A percentile compares a stretch with the other conserved stretches of the same genome.
Evolutionary conservation across 1,284 basidiomycete species (phyloP).

Genomic region (Neolentinus lepideus): DNA sequence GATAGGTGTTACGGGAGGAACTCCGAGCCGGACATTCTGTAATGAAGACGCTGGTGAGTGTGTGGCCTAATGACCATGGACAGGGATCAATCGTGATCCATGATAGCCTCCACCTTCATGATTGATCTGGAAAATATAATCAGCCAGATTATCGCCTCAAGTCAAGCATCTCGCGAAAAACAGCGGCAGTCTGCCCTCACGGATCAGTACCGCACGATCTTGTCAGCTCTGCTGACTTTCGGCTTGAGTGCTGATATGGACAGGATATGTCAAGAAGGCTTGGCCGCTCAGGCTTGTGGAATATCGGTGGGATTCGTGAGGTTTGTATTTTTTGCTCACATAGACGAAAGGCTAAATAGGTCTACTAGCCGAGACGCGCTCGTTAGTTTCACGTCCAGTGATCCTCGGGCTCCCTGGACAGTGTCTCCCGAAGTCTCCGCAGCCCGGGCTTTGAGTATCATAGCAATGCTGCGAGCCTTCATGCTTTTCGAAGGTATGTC

Average conservation of each 20-base stretch:
- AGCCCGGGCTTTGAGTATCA: constrained; percentile 57
- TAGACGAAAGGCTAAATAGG: neutral
- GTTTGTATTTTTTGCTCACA: constrained; percentile 25
- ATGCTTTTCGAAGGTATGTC: constrained; percentile 61
- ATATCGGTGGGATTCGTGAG: constrained; percentile 41
- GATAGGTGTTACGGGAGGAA: neutral
- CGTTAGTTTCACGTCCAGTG: constrained; percentile 31
- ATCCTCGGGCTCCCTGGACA: constrained; percentile 49
- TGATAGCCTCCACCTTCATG: constrained; percentile 20
- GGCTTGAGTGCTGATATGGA: constrained; percentile 55
- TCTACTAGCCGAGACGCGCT: constrained; percentile 21
- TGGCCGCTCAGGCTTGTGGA: constrained; percentile 29
- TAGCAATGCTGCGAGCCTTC: constrained; percentile 63
- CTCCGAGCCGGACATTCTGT: neutral
- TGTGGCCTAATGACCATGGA: neutral
- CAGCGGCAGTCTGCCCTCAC: constrained; percentile 3
- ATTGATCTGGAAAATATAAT: constrained; percentile 23
- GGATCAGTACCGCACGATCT: constrained; percentile 19
- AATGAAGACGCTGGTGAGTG: neutral
- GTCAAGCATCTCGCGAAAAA: constrained; percentile 3
- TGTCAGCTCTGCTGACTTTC: constrained; percentile 34
- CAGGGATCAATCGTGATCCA: neutral
- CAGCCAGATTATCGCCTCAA: constrained; percentile 9
- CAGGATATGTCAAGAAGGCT: constrained; percentile 45
- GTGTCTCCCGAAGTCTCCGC: constrained; percentile 69